Conservation (phyloP, 768 basidiomycete species). For the Termitomyces sp. region DNA sequence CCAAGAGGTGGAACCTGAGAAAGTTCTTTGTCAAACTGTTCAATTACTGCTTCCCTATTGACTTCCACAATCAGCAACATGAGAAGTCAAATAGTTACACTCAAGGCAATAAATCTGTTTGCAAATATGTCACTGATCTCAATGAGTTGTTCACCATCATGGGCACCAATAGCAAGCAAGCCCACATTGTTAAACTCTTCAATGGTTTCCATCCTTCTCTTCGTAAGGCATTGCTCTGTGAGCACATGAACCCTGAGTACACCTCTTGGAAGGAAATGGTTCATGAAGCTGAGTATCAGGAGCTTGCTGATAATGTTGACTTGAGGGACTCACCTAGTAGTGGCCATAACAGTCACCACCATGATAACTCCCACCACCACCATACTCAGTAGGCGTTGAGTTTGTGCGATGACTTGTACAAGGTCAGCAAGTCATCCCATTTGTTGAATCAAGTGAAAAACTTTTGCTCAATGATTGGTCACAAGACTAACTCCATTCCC, state of each 20-base stretch:
- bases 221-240: not conserved
- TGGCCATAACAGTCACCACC: not conserved
- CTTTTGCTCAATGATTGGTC: too few species aligned
- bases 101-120: not conserved
- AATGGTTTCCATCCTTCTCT: not conserved
- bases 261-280: not conserved
- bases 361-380: not conserved
- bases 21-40: not conserved
- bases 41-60: not conserved
- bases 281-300: not conserved
- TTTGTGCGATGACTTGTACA: too few species aligned
- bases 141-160: not conserved
- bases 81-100: not conserved
- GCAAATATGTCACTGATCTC: not conserved
- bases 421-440: too few species aligned
- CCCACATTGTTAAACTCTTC: not conserved
- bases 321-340: not conserved
- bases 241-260: not conserved
- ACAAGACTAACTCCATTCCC: too few species aligned
- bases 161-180: not conserved
- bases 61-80: not conserved
- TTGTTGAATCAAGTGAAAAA: too few species aligned
- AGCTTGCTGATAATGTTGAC: not conserved
- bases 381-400: too few species aligned
- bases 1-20: not conserved